phyloP scores from a whole-genome alignment of 2,329 filamentous ascomycete species.

The Colletotrichum plurivorum region DNA sequence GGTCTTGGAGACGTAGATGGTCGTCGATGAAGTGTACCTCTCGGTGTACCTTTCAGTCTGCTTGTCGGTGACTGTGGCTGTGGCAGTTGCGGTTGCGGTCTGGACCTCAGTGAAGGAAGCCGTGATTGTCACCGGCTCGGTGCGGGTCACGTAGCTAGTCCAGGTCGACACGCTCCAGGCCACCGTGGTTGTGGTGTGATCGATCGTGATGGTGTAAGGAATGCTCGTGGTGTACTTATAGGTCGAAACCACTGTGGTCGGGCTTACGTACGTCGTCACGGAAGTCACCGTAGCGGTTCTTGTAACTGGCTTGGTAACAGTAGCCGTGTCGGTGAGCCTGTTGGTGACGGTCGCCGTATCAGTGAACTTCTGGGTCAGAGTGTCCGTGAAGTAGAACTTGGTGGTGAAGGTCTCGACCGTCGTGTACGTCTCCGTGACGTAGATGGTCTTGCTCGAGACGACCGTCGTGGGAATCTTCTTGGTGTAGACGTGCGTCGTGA shows the following conservation, averaged over 20 bases:
- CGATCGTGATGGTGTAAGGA: constrained; percentile 34
- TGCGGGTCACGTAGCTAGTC: constrained; percentile 17
- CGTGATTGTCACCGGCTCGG: constrained; percentile 28
- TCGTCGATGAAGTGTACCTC: constrained; percentile 26
- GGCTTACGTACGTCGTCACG: constrained; percentile 14
- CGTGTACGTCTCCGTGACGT: constrained; percentile 36
- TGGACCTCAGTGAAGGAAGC: constrained; percentile 38
- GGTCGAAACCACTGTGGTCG: constrained; percentile 38
- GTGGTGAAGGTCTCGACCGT: constrained; percentile 29
- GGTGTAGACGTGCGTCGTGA: constrained; percentile 28
- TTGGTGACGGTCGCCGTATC: constrained; percentile 26
- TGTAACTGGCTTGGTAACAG: constrained; percentile 36
- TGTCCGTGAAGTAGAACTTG: constrained; percentile 34
- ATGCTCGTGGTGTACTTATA: constrained; percentile 38
- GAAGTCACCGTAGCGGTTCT: constrained; percentile 31
- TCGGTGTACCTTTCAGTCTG: constrained; percentile 29
- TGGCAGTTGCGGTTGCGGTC: constrained; percentile 29
- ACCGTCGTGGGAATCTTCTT: constrained; percentile 35
- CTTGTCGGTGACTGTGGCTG: constrained; percentile 33
- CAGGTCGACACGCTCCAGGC: constrained; percentile 28
- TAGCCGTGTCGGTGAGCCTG: constrained; percentile 19
- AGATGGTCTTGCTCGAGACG: constrained; percentile 32
- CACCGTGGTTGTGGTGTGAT: constrained; percentile 35
- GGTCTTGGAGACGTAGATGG: constrained; percentile 30
- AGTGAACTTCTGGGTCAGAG: constrained; percentile 23